Percentiles rank a stretch among this genome's conserved stretches.
Conservation (phyloP, 805 yeast species). For the Clavispora vitiphila region DNA sequence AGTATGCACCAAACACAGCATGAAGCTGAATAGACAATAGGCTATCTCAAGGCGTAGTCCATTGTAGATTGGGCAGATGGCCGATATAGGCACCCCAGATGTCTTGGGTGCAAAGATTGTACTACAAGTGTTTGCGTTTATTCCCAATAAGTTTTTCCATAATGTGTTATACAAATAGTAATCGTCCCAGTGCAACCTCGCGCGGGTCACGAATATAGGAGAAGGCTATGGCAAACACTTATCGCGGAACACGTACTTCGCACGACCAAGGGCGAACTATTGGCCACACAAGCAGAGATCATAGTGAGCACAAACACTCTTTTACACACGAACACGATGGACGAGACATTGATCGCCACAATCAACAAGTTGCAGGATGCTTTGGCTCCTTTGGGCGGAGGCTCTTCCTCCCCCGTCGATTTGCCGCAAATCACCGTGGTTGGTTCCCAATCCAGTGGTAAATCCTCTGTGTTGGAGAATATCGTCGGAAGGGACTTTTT, state of each 20-base stretch:
- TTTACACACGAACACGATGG: constrained; percentile 41
- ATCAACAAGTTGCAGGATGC: constrained; percentile 93
- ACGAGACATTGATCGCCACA: constrained; percentile 72
- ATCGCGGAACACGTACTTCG: constrained; percentile 2
- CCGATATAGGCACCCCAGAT: too few relatives aligned
- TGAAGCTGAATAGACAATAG: too few relatives aligned
- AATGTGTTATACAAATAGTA: too few relatives aligned
- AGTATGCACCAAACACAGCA: too few relatives aligned
- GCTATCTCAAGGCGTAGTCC: too few relatives aligned
- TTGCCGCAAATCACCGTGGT: constrained; percentile 94
- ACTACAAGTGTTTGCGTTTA: too few relatives aligned
- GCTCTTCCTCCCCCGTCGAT: constrained; percentile 83
- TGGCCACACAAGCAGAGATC: not conserved
- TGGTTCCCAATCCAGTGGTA: constrained; percentile 88
- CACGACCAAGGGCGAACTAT: constrained; percentile 6
- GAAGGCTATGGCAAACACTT: constrained; percentile 1
- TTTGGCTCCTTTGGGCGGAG: constrained; percentile 92
- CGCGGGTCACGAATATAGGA: not conserved
- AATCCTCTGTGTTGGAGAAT: constrained; percentile 84
- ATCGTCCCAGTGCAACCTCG: too few relatives aligned
- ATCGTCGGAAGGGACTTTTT: constrained; percentile 88
- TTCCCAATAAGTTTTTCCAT: too few relatives aligned
- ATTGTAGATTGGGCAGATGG: too few relatives aligned
- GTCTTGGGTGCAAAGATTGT: too few relatives aligned
- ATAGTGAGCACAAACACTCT: not conserved